These are phyloP conservation scores for Starmera quercuum DNA, from an alignment of 805 yeast genomes.

Conservation along the genomic window DNA sequence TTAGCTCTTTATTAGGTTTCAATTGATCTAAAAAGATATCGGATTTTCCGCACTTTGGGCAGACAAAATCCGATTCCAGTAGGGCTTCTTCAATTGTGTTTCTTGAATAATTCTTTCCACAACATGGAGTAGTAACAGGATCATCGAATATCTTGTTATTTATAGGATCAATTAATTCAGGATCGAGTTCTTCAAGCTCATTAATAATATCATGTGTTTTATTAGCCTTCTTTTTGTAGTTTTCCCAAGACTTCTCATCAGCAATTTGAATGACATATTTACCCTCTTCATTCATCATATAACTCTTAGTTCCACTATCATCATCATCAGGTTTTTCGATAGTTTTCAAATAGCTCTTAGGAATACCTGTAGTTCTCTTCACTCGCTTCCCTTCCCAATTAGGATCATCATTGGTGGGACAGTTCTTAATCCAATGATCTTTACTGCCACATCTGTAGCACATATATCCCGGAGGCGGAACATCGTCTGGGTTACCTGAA, in stretches of 20 bases:
- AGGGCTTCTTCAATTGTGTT: slow-evolving; percentile 57
- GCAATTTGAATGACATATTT: slow-evolving; percentile 95
- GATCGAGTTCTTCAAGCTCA: slow-evolving; percentile 35
- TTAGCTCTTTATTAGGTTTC: slow-evolving; percentile 51
- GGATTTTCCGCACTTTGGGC: slow-evolving; percentile 76
- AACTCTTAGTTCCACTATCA: slow-evolving; percentile 44
- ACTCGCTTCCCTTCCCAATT: slow-evolving; percentile 89
- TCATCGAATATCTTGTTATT: slow-evolving; percentile 52
- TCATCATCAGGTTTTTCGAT: slow-evolving; percentile 73
- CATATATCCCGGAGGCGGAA: slow-evolving; percentile 92
- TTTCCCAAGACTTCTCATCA: slow-evolving; percentile 85
- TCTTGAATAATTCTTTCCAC: slow-evolving; percentile 50
- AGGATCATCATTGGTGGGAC: slow-evolving; percentile 92
- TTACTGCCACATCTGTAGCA: slow-evolving; percentile 95
- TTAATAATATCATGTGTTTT: slow-evolving; percentile 14
- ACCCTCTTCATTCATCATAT: slow-evolving; percentile 90
- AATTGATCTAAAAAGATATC: slow-evolving; percentile 75
- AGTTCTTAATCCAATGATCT: slow-evolving; percentile 92
- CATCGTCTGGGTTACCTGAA: slow-evolving; percentile 43
- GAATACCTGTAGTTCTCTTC: slow-evolving; percentile 94
- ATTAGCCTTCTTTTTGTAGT: slow-evolving; percentile 57
- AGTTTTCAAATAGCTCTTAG: slow-evolving; percentile 82
- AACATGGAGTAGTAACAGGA: slow-evolving; percentile 84
- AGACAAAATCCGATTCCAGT: slow-evolving; percentile 77
- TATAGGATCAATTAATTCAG: slow-evolving; percentile 63